Evolutionary conservation across 805 yeast species (phyloP), one percentile per base, ranked within the genome.

Genomic region (Candida hungchunana): DNA sequence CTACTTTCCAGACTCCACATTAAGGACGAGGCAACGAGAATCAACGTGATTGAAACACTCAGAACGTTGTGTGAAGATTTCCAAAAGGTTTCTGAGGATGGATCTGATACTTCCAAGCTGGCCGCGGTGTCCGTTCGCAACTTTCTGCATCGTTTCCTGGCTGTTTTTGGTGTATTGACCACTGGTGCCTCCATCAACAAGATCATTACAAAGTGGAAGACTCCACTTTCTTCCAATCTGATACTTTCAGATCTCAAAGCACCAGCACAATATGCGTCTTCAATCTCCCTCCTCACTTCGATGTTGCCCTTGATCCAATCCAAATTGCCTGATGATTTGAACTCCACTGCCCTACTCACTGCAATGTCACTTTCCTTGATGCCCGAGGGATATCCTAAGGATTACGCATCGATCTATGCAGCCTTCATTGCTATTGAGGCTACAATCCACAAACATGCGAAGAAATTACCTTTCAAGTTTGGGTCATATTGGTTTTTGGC

Each of bases 361-460:
- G 31, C 26, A 8, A 11, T 34, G 1, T 20, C 50, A 1, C 18
- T 42, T 4, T n/a, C 42, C 3, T 1, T 36, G 5, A 26, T 51
- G 13, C 50, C 48, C 11, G 46, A 47, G 15, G 43, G 44, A 1
- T 23, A 18, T 7, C 18, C 40, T 5, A 39, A 40, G 27, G 52
- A 49, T 18, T 37, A 42, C 22, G 26, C 40, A 1, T 18, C 44
- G 5, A 26, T 40, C 5, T 49, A 50, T 21, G 27, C 46, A 1
- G 25, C 41, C n/a, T 29, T 31, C 6, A 43, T 40, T 16, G 43
- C 40, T 6, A 7, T 43, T 6, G 48, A 47, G 18, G 33, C 40
- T 15, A 26, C 23, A 2, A 12, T 40, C 5, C 32, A 30, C 7
- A 39, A 31, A 21, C 8, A 37, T 11, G 15, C 33, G 7, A 13